Base-by-base conservation (phyloP, 1,284 basidiomycete genomes). In the Papiliotrema laurentii region DNA sequence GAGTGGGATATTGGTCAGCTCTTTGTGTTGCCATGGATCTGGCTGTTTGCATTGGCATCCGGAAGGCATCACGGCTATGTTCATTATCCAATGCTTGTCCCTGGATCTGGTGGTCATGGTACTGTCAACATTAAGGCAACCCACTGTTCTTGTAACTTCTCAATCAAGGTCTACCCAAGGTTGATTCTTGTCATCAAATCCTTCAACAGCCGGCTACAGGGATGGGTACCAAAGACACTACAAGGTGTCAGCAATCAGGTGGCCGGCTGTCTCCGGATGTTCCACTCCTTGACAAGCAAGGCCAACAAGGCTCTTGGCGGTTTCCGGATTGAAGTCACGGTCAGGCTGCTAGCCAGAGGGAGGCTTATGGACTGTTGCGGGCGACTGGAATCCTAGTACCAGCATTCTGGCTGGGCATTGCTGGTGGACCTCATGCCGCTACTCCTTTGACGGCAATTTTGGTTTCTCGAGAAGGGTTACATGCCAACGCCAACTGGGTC, bases 401-500 rank as follows among this genome's bases (percentile, higher is more conserved):
- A 11, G n/a, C 21, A 6, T 47, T 38, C 40, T 51, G 50, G 50
- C 21, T 51, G 4, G 24, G 24, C 13, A 11, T 39, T 2, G 45
- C 33, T 16, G 31, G 39, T 16, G 47, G 47, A 5, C 42, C 43
- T 9, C 37, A 42, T 39, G 14, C 38, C 1, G 7, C n/a, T 11
- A n/a, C 18, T 24, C 30, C 10, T 4, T 26, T 53, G 3, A 19
- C 24, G 4, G 38, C 47, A 5, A 24, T 33, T 14, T 9, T 53
- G 16, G 47, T 53, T 26, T 22, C 37, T n/a, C 24, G 44, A 19
- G 22, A 49, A 37, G 47, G 35, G 3, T 27, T 53, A 1, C 47
- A 49, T 18, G 51, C 24, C 34, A 53, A 53, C 34, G 51, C 51
- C 27, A 49, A 49, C 42, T 53, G 47, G 47, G 51, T 50, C 16